Conservation (phyloP, 2,329 filamentous ascomycete genomes). For the Apiospora saccharicola region DNA sequence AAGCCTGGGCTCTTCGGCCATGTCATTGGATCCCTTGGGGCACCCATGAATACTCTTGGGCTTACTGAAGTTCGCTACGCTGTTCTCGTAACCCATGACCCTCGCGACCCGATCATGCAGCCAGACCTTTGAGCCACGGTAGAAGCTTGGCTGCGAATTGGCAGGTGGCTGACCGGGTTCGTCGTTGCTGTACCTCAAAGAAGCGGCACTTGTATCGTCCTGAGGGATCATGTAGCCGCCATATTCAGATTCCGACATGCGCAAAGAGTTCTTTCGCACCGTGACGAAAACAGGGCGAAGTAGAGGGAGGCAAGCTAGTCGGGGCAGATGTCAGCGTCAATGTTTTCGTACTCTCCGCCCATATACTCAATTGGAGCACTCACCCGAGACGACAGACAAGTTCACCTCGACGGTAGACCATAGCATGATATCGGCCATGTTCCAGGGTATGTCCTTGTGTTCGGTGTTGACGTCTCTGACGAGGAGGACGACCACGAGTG, state of each 20-base stretch:
- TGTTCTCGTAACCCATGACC: background rate
- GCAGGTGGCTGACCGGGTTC: background rate
- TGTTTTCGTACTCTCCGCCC: background rate
- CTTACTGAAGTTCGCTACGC: constrained; percentile 10
- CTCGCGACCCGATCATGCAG: background rate
- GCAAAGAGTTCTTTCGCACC: background rate
- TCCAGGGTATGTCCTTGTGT: constrained; percentile 36
- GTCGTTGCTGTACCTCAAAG: background rate
- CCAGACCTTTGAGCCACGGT: background rate
- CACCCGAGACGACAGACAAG: constrained; percentile 40
- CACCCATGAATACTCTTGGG: background rate
- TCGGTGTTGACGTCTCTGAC: constrained; percentile 34
- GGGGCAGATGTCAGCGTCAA: background rate
- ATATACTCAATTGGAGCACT: background rate
- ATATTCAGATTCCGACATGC: background rate
- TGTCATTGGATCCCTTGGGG: background rate
- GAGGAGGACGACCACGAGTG: constrained; percentile 38
- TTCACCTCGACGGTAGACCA: constrained; percentile 43
- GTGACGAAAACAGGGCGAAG: constrained; percentile 22
- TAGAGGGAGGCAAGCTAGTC: constrained; percentile 25
- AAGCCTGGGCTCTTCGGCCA: background rate
- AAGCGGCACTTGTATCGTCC: background rate
- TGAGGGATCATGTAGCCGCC: background rate
- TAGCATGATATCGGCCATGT: constrained; percentile 38
- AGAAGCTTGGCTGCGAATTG: too few species aligned